A percentile compares a stretch with the other conserved stretches of the same genome.
These are phyloP conservation scores for Pseudognaphalium luteoalbum DNA, from an alignment of 129 eudicot genomes.

Conservation along the genomic window DNA sequence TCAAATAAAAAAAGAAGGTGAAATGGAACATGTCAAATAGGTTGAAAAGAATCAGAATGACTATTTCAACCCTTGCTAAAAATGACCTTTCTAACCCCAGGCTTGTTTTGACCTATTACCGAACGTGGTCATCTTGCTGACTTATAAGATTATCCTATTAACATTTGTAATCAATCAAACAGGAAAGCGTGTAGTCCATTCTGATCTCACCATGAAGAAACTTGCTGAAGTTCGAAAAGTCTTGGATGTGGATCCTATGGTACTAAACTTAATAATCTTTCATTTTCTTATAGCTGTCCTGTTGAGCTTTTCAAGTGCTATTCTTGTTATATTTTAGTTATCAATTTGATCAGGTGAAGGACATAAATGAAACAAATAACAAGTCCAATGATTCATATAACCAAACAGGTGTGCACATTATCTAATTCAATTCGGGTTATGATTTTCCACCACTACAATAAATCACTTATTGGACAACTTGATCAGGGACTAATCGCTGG, in stretches of 20 bases:
- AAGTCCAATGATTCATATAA: conserved; percentile 42
- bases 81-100: background rate
- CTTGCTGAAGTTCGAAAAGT: conserved; percentile 71
- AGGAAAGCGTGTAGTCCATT: conserved; percentile 94
- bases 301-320: conserved; percentile 3
- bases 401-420: conserved; percentile 41
- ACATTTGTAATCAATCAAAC: background rate
- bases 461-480: conserved; percentile 16
- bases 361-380: conserved; percentile 41
- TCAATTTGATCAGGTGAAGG: conserved; percentile 50
- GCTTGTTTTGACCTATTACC: background rate
- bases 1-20: background rate
- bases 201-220: conserved; percentile 71
- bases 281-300: background rate
- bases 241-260: conserved; percentile 64
- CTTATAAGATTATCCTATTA: background rate
- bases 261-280: conserved; percentile 27
- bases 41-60: background rate
- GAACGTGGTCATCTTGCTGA: background rate
- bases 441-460: conserved; percentile 12
- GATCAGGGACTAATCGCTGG: conserved; percentile 50
- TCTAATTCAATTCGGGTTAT: background rate
- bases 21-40: background rate
- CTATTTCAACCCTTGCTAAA: background rate
- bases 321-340: conserved; percentile 7